phyloP scores from a whole-genome alignment of 2,329 filamentous ascomycete genomes.

The Pseudopyrenochaeta lycopersici region DNA sequence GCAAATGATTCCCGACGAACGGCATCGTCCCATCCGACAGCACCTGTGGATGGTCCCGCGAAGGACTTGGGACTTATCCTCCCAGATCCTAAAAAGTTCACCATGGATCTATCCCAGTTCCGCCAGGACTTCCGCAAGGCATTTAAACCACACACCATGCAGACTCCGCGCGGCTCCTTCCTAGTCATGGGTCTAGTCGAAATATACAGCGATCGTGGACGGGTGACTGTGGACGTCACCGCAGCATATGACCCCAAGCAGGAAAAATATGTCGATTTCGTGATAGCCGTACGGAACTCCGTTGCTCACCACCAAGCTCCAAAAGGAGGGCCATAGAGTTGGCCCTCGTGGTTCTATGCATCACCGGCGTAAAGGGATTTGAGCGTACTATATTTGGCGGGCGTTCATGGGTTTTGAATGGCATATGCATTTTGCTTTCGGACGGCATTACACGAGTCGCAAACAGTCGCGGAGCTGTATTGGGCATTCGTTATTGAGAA shows the following conservation, averaged over 20 bases:
- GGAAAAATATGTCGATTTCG: conserved; percentile 47
- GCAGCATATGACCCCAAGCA: conserved; percentile 57
- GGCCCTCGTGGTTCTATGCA: background rate
- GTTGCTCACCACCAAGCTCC: conserved; percentile 49
- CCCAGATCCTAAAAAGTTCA: conserved; percentile 34
- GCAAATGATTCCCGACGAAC: conserved; percentile 22
- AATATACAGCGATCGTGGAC: conserved; percentile 53
- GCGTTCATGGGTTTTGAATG: conserved; percentile 6
- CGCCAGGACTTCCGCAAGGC: conserved; percentile 30
- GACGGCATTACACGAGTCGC: conserved; percentile 6
- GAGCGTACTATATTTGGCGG: conserved; percentile 5
- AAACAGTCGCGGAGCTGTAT: background rate
- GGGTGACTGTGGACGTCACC: conserved; percentile 55
- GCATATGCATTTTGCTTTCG: background rate
- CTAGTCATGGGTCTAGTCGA: conserved; percentile 57
- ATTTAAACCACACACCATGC: conserved; percentile 25
- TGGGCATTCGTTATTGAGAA: background rate
- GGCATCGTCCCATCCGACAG: conserved; percentile 12
- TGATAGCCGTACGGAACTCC: conserved; percentile 32
- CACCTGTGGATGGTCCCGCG: conserved; percentile 16
- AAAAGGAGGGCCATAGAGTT: conserved; percentile 37
- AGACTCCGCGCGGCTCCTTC: conserved; percentile 56
- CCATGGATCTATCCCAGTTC: conserved; percentile 38
- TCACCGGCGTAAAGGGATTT: conserved; percentile 13
- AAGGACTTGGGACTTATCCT: conserved; percentile 34